Conservation (phyloP, 1,139 yeast species). For the Lodderomyces beijingensis region DNA sequence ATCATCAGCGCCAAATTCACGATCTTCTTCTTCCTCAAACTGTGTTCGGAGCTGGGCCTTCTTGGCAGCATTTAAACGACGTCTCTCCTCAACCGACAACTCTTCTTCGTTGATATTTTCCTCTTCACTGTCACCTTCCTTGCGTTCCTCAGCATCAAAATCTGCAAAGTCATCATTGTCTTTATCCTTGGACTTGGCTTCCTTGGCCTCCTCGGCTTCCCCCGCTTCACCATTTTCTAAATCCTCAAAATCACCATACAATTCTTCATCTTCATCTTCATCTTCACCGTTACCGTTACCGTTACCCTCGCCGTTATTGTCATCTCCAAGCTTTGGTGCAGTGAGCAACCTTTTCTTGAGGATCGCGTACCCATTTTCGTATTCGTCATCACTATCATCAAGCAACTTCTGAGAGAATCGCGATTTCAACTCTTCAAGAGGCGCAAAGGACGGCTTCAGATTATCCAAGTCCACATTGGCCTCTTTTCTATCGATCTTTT, state of each 20-base stretch:
- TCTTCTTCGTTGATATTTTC: slow-evolving; percentile 34
- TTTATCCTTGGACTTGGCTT: slow-evolving; percentile 21
- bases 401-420: slow-evolving; percentile 47
- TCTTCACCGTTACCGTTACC: slow-evolving; percentile 31
- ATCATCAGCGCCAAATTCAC: slow-evolving; percentile 69
- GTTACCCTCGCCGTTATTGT: slow-evolving; percentile 30
- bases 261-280: slow-evolving; percentile 48
- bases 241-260: slow-evolving; percentile 79
- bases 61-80: slow-evolving; percentile 80
- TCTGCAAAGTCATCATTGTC: slow-evolving; percentile 47
- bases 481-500: slow-evolving; percentile 39
- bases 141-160: slow-evolving; percentile 48
- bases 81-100: slow-evolving; percentile 59
- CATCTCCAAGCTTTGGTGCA: slow-evolving; percentile 55
- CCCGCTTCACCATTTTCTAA: slow-evolving; percentile 48
- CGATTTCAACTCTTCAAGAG: slow-evolving; percentile 45
- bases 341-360: slow-evolving; percentile 61
- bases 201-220: slow-evolving; percentile 19
- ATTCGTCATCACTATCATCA: slow-evolving; percentile 34
- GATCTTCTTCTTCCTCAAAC: slow-evolving; percentile 86
- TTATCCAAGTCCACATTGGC: slow-evolving; percentile 30
- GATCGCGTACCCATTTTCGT: slow-evolving; percentile 42
- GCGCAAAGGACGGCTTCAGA: slow-evolving; percentile 35
- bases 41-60: slow-evolving; percentile 85
- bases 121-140: slow-evolving; percentile 29